Conservation (phyloP, 805 yeast genomes). For the Saccharomycopsis fermentans region DNA sequence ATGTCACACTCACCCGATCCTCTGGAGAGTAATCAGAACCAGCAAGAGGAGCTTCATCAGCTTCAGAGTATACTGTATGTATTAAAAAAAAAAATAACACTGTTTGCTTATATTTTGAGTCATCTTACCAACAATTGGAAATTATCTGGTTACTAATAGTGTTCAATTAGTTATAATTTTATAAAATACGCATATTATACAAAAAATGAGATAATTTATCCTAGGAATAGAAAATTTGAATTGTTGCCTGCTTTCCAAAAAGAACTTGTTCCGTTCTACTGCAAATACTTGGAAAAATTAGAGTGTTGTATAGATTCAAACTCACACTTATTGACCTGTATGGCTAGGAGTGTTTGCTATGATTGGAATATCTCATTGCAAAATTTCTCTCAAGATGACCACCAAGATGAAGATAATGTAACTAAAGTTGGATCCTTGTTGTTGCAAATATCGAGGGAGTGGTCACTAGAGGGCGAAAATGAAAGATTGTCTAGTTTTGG, state of each 20-base stretch:
- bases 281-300: constrained; percentile 30
- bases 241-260: constrained; percentile 33
- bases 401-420: constrained; percentile 27
- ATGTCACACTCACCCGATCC: background rate
- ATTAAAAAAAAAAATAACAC: background rate
- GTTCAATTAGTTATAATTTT: background rate
- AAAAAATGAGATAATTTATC: constrained; percentile 23
- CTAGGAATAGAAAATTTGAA: constrained; percentile 27
- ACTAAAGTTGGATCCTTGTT: constrained; percentile 50
- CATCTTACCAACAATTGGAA: background rate
- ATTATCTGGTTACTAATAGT: too few relatives aligned
- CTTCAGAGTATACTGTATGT: constrained; percentile 28
- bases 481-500: constrained; percentile 37
- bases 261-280: constrained; percentile 41
- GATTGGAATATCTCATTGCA: constrained; percentile 40
- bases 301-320: constrained; percentile 36
- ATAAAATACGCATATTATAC: constrained; percentile 24
- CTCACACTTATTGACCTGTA: constrained; percentile 31
- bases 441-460: constrained; percentile 50
- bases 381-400: constrained; percentile 17
- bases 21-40: background rate
- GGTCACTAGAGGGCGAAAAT: constrained; percentile 42
- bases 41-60: constrained; percentile 19
- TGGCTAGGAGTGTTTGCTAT: constrained; percentile 35
- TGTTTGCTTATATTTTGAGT: background rate